Evolutionary conservation across 108 stramenopile genomes (phyloP).

Genomic region (Pseudonitzschia pungens): DNA sequence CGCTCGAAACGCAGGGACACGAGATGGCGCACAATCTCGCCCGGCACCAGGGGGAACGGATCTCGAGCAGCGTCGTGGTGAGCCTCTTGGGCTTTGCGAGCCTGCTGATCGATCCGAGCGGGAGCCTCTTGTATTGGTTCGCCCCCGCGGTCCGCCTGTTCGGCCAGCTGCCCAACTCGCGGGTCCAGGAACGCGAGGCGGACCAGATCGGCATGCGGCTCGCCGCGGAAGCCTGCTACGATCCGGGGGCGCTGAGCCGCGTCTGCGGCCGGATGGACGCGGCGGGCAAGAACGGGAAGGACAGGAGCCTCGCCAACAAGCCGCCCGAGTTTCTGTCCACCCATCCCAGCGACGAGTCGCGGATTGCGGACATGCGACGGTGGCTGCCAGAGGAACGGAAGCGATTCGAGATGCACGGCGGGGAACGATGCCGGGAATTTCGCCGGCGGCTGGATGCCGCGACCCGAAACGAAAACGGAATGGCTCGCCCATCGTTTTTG

Average conservation of each 20-base stretch:
- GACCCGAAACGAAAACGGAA: not conserved
- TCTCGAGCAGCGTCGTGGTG: constrained; percentile 53
- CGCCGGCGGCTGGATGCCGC: constrained; percentile 15
- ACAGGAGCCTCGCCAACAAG: not conserved
- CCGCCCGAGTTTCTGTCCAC: constrained; percentile 84
- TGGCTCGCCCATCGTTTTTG: not conserved
- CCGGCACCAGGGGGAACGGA: constrained; percentile 77
- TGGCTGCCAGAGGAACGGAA: constrained; percentile 69
- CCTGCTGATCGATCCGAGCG: constrained; percentile 74
- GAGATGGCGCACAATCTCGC: constrained; percentile 80
- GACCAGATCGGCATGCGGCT: constrained; percentile 80
- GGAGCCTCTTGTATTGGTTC: constrained; percentile 54
- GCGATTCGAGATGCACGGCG: constrained; percentile 49
- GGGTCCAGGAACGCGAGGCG: constrained; percentile 78
- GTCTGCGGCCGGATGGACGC: constrained; percentile 54
- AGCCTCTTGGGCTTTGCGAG: constrained; percentile 50
- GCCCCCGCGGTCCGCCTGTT: constrained; percentile 60
- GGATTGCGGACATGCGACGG: constrained; percentile 57
- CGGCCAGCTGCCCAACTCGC: constrained; percentile 67
- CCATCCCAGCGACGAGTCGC: constrained; percentile 72
- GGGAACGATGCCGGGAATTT: constrained; percentile 55
- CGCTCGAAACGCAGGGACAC: constrained; percentile 21
- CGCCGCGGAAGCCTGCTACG: constrained; percentile 77
- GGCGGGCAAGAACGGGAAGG: constrained; percentile 28
- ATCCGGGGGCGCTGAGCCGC: constrained; percentile 69